phyloP scores from a whole-genome alignment of 2,329 filamentous ascomycete genomes.

The Ascomycota sp. region DNA sequence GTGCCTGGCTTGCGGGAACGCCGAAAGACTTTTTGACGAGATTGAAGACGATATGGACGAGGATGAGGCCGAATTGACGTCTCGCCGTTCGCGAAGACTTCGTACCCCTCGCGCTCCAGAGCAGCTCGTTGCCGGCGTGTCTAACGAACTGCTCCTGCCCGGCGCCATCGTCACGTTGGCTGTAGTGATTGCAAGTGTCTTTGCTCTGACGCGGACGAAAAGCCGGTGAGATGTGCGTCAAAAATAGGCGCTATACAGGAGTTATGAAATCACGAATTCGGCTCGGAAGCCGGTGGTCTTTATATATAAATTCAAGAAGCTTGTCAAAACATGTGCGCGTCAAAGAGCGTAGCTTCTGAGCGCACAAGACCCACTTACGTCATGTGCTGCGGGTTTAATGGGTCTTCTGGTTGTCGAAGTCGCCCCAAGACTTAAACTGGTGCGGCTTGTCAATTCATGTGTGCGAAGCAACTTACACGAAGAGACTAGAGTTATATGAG shows the following conservation, averaged over 20 bases:
- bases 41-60: constrained; percentile 22
- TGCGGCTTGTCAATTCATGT: too few species aligned
- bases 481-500: too few species aligned
- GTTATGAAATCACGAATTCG: constrained; percentile 17
- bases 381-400: too few species aligned
- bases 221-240: constrained; percentile 20
- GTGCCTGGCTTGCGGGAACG: constrained; percentile 27
- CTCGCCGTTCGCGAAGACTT: constrained; percentile 22
- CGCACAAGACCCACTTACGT: too few species aligned
- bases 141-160: constrained; percentile 81
- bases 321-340: not conserved
- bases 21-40: constrained; percentile 23
- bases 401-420: too few species aligned
- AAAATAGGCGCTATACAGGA: constrained; percentile 1
- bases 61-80: constrained; percentile 13
- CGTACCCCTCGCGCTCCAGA: constrained; percentile 31
- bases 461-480: too few species aligned
- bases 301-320: constrained; percentile 2
- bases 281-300: constrained; percentile 10
- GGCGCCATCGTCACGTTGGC: constrained; percentile 91
- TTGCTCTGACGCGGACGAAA: constrained; percentile 57
- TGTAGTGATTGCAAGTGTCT: constrained; percentile 83
- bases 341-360: not conserved
- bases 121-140: constrained; percentile 74
- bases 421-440: too few species aligned